Percentiles rank a stretch among this genome's conserved stretches.
These are phyloP conservation scores for Citrullus mucosospermus DNA, from an alignment of 306 rosid species.

Conservation along the genomic window DNA sequence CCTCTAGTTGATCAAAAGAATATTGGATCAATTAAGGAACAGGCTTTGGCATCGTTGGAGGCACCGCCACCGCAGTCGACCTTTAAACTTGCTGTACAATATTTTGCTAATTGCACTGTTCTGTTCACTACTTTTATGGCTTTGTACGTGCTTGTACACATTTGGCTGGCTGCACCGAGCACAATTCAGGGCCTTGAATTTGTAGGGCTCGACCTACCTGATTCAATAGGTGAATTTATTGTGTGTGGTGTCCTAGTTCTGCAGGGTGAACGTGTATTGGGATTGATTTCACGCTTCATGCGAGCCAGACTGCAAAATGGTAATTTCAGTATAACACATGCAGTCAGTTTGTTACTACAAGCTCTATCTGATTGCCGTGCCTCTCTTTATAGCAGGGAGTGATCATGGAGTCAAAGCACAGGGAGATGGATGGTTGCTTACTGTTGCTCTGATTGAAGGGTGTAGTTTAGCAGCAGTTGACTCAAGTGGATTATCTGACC, in stretches of 20 bases:
- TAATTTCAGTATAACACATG: constrained; percentile 13
- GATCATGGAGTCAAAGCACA: constrained; percentile 90
- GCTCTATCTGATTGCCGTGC: background rate
- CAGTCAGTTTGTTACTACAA: background rate
- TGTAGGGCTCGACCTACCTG: constrained; percentile 93
- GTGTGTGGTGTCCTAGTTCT: constrained; percentile 76
- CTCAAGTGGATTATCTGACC: constrained; percentile 58
- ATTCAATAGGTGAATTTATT: constrained; percentile 83
- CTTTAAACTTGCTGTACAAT: constrained; percentile 62
- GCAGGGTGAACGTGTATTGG: constrained; percentile 71
- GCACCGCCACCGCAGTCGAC: constrained; percentile 53
- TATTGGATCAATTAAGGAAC: constrained; percentile 75
- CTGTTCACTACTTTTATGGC: constrained; percentile 53
- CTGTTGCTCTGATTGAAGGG: constrained; percentile 94
- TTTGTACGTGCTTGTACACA: constrained; percentile 67
- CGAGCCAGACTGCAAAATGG: constrained; percentile 82
- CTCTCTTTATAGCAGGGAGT: constrained; percentile 39
- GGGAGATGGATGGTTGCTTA: constrained; percentile 96
- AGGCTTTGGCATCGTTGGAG: constrained; percentile 66
- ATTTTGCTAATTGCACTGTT: constrained; percentile 72
- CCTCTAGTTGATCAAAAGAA: constrained; percentile 69
- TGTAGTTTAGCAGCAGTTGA: constrained; percentile 56
- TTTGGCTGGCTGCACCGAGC: constrained; percentile 64
- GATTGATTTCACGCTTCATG: constrained; percentile 78
- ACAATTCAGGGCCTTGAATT: constrained; percentile 83